These are phyloP conservation scores for Cucurbitaria berberidis DNA, from an alignment of 2,329 filamentous ascomycete genomes.

Conservation along the genomic window DNA sequence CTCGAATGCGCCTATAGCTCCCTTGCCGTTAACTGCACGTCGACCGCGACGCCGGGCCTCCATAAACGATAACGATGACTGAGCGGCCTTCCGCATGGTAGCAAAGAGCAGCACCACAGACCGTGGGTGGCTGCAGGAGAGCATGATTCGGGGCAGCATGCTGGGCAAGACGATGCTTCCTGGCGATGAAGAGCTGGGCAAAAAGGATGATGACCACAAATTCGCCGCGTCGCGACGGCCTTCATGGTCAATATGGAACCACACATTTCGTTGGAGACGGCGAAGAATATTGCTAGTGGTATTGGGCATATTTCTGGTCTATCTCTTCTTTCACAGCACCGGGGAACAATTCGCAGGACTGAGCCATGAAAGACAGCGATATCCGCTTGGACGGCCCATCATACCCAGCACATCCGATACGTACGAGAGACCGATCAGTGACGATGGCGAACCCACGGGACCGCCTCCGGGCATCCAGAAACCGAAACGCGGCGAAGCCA, in stretches of 20 bases:
- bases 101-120: conserved; percentile 24
- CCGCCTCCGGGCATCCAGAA: conserved; percentile 33
- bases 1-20: conserved; percentile 20
- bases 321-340: conserved; percentile 63
- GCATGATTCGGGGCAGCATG: conserved; percentile 38
- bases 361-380: not conserved
- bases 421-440: conserved; percentile 12
- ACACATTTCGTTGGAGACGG: conserved; percentile 52
- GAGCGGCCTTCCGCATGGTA: conserved; percentile 33
- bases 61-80: conserved; percentile 28
- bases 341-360: not conserved
- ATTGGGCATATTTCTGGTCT: conserved; percentile 58
- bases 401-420: conserved; percentile 4
- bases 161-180: conserved; percentile 52
- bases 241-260: conserved; percentile 25
- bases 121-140: conserved; percentile 36
- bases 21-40: conserved; percentile 22
- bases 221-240: conserved; percentile 49
- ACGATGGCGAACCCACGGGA: conserved; percentile 29
- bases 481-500: conserved; percentile 20
- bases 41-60: conserved; percentile 7
- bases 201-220: conserved; percentile 67
- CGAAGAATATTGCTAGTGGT: conserved; percentile 55
- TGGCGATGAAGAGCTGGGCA: conserved; percentile 68
- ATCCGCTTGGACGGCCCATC: conserved; percentile 6